A percentile compares a stretch with the other conserved stretches of the same genome.
phyloP scores from a whole-genome alignment of 139 green algal genomes.

The Coelastrella sp. region DNA sequence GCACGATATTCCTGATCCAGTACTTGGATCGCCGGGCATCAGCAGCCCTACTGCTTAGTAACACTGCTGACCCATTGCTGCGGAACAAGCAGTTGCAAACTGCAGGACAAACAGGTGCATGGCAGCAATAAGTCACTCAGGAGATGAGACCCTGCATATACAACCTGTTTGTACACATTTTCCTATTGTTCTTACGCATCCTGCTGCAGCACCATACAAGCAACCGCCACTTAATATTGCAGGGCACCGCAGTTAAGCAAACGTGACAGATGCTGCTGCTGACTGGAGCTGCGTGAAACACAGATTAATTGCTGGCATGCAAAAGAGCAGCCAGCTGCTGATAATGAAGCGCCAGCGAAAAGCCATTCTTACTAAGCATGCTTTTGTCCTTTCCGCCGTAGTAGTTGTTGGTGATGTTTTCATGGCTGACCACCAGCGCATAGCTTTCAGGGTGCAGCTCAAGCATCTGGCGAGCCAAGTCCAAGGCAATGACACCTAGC shows the following conservation, averaged over 20 bases:
- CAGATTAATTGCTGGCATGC: too few species aligned
- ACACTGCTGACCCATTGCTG: constrained; percentile 78
- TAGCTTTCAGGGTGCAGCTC: constrained; percentile 79
- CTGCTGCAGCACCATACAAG: too few species aligned
- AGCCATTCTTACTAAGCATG: constrained; percentile 95
- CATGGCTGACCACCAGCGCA: constrained; percentile 91
- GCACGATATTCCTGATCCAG: constrained; percentile 69
- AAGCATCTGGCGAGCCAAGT: constrained; percentile 92
- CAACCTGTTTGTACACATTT: too few species aligned
- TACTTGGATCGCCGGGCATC: constrained; percentile 61
- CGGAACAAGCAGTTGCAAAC: constrained; percentile 35
- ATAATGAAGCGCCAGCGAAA: constrained; percentile 84
- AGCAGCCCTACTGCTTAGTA: constrained; percentile 74
- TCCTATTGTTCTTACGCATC: too few species aligned
- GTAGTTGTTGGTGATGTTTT: constrained; percentile 97
- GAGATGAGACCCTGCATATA: too few species aligned
- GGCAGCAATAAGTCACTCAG: too few species aligned
- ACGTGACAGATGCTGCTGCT: too few species aligned
- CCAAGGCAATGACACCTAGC: constrained; percentile 66
- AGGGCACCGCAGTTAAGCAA: too few species aligned
- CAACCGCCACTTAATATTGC: too few species aligned
- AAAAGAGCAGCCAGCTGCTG: too few species aligned
- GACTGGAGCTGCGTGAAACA: too few species aligned
- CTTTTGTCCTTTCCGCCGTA: constrained; percentile 89
- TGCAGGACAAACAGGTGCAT: neutral